Evolutionary conservation across 2,329 filamentous ascomycete species (phyloP), one percentile per base, ranked within the genome.

Genomic region (Xylariomycetidae sp.): DNA sequence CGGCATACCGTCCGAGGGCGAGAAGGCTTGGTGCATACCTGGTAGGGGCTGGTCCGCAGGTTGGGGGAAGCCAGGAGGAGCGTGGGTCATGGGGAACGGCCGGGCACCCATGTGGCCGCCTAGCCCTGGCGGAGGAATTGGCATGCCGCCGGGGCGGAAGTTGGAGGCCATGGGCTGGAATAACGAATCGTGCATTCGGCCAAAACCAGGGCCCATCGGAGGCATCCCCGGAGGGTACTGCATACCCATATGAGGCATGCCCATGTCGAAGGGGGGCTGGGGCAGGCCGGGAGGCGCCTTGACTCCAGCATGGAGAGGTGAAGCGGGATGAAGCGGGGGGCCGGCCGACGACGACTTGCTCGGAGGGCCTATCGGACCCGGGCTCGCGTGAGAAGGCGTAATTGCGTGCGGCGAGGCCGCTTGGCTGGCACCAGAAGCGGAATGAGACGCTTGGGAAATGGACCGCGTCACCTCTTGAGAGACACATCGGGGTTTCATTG

Each of bases 381-480:
- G 78, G 38, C 79, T 82, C 27, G 72, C 72, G 43, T 84, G 81
- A 23, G 75, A 65, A 10, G 84, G 77, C 17, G 76, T 80, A 37
- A 73, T 64, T 12, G 72, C 64, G 48, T 77, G 76, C 32, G 78
- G 74, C 19, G 77, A 79, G 8, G 68, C 65, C 40, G 69, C 72
- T 40, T 79, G 74, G 43, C 72, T 78, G 13, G 66, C 56, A 4
- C 57, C 63, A 6, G 68, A 68, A 25, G 64, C 65, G 42, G 82
- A 72, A 53, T 83, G 76, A 1, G 85, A 80, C 3, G 79, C 74
- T 41, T 82, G 79, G 3, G 86, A 84, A 31, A 79, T 74, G 6
- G 75, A 68, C 53, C 80, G 76, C 8, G 78, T 78, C 17, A 80
- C 82, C 55, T 92, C 87, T 43, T 93, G 86, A 7, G 87, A 92